phyloP scores from a whole-genome alignment of 805 yeast genomes.

The Teunomyces gatunensis region DNA sequence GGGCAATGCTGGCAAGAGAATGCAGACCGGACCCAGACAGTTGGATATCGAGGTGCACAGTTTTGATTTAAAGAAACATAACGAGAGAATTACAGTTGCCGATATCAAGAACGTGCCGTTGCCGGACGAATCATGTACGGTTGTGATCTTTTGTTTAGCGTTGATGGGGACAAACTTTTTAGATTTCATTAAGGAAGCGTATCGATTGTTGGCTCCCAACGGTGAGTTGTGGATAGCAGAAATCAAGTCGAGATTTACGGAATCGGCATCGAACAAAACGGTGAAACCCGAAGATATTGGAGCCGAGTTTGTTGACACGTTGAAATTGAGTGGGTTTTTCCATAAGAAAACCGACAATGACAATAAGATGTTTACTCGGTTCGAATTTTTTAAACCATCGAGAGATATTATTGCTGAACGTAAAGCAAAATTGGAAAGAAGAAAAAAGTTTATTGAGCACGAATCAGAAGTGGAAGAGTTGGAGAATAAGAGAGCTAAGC shows the following conservation, averaged over 20 bases:
- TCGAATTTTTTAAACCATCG: slow-evolving; percentile 89
- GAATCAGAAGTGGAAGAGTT: slow-evolving; percentile 63
- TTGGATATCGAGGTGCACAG: slow-evolving; percentile 69
- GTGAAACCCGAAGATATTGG: slow-evolving; percentile 48
- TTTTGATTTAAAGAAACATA: slow-evolving; percentile 88
- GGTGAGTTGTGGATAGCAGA: slow-evolving; percentile 98
- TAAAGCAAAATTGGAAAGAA: slow-evolving; percentile 58
- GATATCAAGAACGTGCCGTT: slow-evolving; percentile 91
- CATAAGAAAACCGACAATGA: slow-evolving; percentile 83
- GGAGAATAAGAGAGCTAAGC: slow-evolving; percentile 49
- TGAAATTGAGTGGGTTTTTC: slow-evolving; percentile 79
- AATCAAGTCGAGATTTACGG: slow-evolving; percentile 86
- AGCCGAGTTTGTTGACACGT: slow-evolving; percentile 73
- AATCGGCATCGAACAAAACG: slow-evolving; percentile 31
- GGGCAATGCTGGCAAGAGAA: slow-evolving; percentile 8
- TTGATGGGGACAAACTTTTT: slow-evolving; percentile 96
- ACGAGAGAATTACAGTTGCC: slow-evolving; percentile 91
- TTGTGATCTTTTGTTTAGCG: slow-evolving; percentile 92
- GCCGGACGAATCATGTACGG: slow-evolving; percentile 70
- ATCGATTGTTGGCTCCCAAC: slow-evolving; percentile 79
- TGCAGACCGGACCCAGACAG: slow-evolving; percentile 26
- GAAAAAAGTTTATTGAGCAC: slow-evolving; percentile 65
- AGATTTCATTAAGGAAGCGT: slow-evolving; percentile 88
- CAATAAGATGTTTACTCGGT: slow-evolving; percentile 92
- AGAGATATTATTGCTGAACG: slow-evolving; percentile 62